Evolutionary conservation across 2,329 filamentous ascomycete genomes (phyloP), one percentile per base, ranked within the genome.

Genomic region (Alternaria novae-zelandiae): DNA sequence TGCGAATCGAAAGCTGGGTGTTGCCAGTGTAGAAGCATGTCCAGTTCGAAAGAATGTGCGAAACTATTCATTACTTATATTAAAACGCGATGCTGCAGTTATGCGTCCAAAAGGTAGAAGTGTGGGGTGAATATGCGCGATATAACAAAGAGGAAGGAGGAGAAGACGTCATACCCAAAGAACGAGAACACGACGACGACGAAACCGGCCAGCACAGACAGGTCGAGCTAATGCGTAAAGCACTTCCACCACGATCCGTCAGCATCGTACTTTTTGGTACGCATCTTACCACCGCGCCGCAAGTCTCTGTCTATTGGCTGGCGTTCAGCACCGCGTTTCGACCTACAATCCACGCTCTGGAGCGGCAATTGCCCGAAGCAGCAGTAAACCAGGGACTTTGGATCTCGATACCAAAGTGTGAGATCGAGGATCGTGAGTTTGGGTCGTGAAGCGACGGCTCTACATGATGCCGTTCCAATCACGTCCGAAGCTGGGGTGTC

Each of bases 271-370:
- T 12, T 53, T 53, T 23, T 7, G 28, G 30, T 53, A 32, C 36
- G 23, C 20, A 41, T 41, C 30, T 53, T 28, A 36, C 20, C 7
- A 25, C 28, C 20, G n/a, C 20, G 21, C 6, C 20, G 12, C 20
- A 20, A 30, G 13, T 28, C 21, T 3, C 23, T 12, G 12, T 32
- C 23, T 5, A 54, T 54, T 54, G 53, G 53, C 32, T 54, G 53
- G 53, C 53, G n/a, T 15, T 23, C 9, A 54, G 41, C 21, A 44
- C 53, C 53, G 53, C 53, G 36, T 17, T 43, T 21, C 3, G 21
- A 43, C 32, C 53, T 44, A 5, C 53, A 28, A 54, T 44, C 53
- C 32, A 54, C 53, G 41, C 32, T 44, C n/a, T 28, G 6, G 23
- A 26, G 17, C 32, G 15, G 25, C 23, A 54, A 21, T 54, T 54